phyloP scores from a whole-genome alignment of 805 yeast species.

The Kockiozyma suomiensis region DNA sequence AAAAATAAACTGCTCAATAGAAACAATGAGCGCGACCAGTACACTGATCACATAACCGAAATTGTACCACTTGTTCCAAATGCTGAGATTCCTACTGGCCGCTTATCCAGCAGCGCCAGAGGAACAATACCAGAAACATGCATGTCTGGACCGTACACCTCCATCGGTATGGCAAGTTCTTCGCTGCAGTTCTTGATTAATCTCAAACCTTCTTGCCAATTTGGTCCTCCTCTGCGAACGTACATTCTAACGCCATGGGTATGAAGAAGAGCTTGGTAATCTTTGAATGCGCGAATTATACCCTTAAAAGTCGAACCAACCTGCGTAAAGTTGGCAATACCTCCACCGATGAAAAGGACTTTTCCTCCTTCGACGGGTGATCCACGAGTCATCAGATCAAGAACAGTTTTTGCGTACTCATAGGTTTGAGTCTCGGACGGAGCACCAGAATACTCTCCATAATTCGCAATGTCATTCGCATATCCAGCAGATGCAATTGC shows the following conservation, averaged over 20 bases:
- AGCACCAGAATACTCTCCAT: slow-evolving; percentile 54
- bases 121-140: slow-evolving; percentile 53
- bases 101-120: slow-evolving; percentile 47
- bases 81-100: slow-evolving; percentile 46
- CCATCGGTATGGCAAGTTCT: slow-evolving; percentile 51
- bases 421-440: slow-evolving; percentile 52
- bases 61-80: slow-evolving; percentile 40
- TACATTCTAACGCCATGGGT: slow-evolving; percentile 48
- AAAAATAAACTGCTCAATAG: too few species aligned
- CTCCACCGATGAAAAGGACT: slow-evolving; percentile 51
- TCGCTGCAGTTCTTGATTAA: slow-evolving; percentile 50
- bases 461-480: slow-evolving; percentile 51
- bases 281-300: slow-evolving; percentile 53
- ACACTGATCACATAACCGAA: slow-evolving; percentile 4
- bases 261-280: slow-evolving; percentile 44
- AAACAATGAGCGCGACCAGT: not conserved
- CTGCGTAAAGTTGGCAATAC: slow-evolving; percentile 53
- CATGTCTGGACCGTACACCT: slow-evolving; percentile 55
- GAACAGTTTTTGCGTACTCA: slow-evolving; percentile 52
- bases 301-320: slow-evolving; percentile 54
- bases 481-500: slow-evolving; percentile 53
- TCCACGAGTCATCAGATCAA: slow-evolving; percentile 51
- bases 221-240: slow-evolving; percentile 53
- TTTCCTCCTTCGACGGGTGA: slow-evolving; percentile 45
- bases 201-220: slow-evolving; percentile 54